These are phyloP conservation scores for Graphilbum fragrans DNA, from an alignment of 2,329 filamentous ascomycete genomes.

Conservation along the genomic window DNA sequence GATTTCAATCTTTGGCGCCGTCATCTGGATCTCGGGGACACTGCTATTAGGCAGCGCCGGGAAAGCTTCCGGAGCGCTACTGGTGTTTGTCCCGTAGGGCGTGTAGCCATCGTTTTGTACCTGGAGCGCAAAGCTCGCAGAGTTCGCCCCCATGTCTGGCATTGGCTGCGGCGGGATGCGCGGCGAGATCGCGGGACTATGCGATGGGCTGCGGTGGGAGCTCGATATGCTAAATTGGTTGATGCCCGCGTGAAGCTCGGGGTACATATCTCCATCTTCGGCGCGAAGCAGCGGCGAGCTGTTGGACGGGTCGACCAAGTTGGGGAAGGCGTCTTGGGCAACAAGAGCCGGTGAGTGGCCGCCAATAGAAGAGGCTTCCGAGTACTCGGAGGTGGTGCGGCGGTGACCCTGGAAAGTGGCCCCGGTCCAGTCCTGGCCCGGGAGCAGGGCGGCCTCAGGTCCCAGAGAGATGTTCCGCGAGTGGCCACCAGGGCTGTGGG, in stretches of 20 bases:
- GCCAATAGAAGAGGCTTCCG: slow-evolving; percentile 76
- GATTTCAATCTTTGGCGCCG: slow-evolving; percentile 89
- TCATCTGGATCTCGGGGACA: slow-evolving; percentile 55
- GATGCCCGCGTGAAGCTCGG: slow-evolving; percentile 62
- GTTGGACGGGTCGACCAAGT: slow-evolving; percentile 55
- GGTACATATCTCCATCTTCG: slow-evolving; percentile 57
- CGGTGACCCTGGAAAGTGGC: slow-evolving; percentile 68
- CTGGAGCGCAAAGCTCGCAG: slow-evolving; percentile 28
- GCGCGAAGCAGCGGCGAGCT: slow-evolving; percentile 73
- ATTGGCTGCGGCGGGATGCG: slow-evolving; percentile 45
- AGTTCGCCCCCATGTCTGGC: slow-evolving; percentile 33
- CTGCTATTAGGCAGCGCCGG: slow-evolving; percentile 35
- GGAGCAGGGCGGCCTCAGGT: slow-evolving; percentile 43
- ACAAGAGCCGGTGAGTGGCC: slow-evolving; percentile 66
- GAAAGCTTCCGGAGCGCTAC: slow-evolving; percentile 36
- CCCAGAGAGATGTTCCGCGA: slow-evolving; percentile 45
- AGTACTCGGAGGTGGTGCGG: slow-evolving; percentile 79
- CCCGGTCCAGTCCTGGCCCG: slow-evolving; percentile 40
- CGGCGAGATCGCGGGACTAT: slow-evolving; percentile 56
- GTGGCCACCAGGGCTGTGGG: slow-evolving; percentile 29
- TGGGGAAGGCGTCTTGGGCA: slow-evolving; percentile 67
- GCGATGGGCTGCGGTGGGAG: slow-evolving; percentile 61
- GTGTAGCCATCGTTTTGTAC: slow-evolving; percentile 26
- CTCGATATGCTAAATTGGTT: slow-evolving; percentile 73
- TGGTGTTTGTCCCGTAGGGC: slow-evolving; percentile 27